Evolutionary conservation across 2,329 filamentous ascomycete genomes (phyloP).

Genomic region (Elsinoe perseae): DNA sequence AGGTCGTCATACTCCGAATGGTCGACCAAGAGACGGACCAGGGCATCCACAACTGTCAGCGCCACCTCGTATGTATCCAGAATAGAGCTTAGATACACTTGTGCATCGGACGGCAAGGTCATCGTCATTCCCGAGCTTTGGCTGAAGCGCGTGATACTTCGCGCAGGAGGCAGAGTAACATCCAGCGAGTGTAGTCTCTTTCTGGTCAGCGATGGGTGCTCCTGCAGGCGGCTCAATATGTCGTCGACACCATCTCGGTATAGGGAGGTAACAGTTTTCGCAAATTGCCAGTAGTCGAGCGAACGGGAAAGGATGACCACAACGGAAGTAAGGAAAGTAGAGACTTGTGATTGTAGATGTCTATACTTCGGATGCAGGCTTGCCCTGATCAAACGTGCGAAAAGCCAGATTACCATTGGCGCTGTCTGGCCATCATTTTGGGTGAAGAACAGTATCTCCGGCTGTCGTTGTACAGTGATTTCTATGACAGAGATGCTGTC

Average conservation of each 20-base stretch:
- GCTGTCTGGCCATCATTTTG: slow-evolving; percentile 24
- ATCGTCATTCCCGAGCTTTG: slow-evolving; percentile 2
- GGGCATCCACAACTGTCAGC: not conserved
- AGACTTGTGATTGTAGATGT: slow-evolving; percentile 33
- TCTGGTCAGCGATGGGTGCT: not conserved
- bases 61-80: not conserved
- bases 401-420: slow-evolving; percentile 48
- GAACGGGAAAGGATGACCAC: slow-evolving; percentile 32
- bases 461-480: slow-evolving; percentile 67
- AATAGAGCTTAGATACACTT: not conserved
- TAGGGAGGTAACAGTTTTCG: slow-evolving; percentile 29
- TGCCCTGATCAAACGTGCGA: slow-evolving; percentile 46
- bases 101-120: slow-evolving; percentile 1
- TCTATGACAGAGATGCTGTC: slow-evolving; percentile 73
- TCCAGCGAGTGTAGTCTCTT: not conserved
- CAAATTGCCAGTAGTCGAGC: slow-evolving; percentile 31
- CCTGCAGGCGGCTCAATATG: slow-evolving; percentile 20
- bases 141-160: slow-evolving; percentile 32
- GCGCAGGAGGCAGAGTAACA: slow-evolving; percentile 34
- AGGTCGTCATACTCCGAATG: not conserved
- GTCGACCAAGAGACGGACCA: not conserved
- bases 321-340: slow-evolving; percentile 32
- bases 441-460: slow-evolving; percentile 52
- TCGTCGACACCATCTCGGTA: slow-evolving; percentile 37
- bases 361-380: slow-evolving; percentile 36